These are phyloP conservation scores for Aureobasidium namibiae DNA, from an alignment of 2,329 filamentous ascomycete species.

Conservation along the genomic window DNA sequence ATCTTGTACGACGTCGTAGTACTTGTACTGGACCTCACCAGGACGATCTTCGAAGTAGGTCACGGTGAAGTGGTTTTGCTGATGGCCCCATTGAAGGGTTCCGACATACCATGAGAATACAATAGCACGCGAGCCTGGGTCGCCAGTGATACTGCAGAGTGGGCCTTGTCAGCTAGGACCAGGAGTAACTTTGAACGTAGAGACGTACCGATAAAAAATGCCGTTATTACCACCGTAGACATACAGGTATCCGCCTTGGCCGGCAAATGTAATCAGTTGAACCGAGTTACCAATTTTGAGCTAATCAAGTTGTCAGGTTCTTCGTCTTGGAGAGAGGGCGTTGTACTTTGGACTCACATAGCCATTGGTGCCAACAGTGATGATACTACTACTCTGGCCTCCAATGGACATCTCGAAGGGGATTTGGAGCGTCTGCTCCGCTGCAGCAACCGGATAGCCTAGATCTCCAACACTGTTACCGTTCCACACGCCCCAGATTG, in stretches of 20 bases:
- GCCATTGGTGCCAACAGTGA: neutral
- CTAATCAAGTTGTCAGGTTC: neutral
- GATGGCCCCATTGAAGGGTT: neutral
- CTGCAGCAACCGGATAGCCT: neutral
- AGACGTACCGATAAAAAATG: neutral
- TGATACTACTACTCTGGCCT: neutral
- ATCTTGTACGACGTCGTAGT: neutral
- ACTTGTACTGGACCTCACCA: constrained; percentile 1
- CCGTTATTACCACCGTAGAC: neutral
- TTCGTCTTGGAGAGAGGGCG: neutral
- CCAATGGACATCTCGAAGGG: neutral
- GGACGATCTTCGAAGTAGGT: constrained; percentile 2
- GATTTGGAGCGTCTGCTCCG: neutral
- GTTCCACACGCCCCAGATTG: neutral
- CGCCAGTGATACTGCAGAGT: neutral
- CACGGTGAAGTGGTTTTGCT: neutral
- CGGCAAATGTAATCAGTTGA: neutral
- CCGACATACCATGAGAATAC: neutral
- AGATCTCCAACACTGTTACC: neutral
- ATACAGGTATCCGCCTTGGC: neutral
- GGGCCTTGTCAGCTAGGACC: neutral
- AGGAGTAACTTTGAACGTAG: neutral
- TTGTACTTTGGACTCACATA: neutral
- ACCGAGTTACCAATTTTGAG: neutral
- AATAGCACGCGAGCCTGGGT: neutral